A percentile compares a stretch with the other conserved stretches of the same genome.
Evolutionary conservation across 805 yeast genomes (phyloP).

Genomic region (Wickerhamomyces pijperi): DNA sequence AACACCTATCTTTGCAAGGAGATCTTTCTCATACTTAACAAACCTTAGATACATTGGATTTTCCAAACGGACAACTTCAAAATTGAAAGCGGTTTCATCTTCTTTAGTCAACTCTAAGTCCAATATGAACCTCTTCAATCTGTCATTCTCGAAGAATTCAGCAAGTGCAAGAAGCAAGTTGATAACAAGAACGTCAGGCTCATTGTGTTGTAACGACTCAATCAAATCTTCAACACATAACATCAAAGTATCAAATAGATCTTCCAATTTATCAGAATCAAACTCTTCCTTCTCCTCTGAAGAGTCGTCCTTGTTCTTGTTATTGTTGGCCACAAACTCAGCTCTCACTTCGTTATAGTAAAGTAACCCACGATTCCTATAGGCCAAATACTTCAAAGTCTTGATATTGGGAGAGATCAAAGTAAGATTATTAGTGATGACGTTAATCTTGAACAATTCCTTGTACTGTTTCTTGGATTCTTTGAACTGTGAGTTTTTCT

Average conservation of each 20-base stretch:
- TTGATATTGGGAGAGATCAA: slow-evolving; percentile 56
- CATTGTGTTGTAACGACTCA: slow-evolving; percentile 54
- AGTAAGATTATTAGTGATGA: slow-evolving; percentile 36
- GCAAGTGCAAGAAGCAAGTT: slow-evolving; percentile 40
- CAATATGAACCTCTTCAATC: slow-evolving; percentile 42
- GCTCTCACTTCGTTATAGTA: slow-evolving; percentile 29
- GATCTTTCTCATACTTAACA: slow-evolving; percentile 6
- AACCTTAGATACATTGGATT: slow-evolving; percentile 5
- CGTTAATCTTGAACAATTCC: slow-evolving; percentile 56
- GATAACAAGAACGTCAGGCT: slow-evolving; percentile 49
- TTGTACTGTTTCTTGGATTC: slow-evolving; percentile 47
- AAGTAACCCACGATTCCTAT: slow-evolving; percentile 73
- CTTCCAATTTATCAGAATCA: slow-evolving; percentile 3
- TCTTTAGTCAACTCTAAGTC: slow-evolving; percentile 46
- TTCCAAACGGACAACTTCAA: slow-evolving; percentile 14
- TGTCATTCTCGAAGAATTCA: slow-evolving; percentile 32
- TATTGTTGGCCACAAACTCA: too few relatives aligned
- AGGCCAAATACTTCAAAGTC: slow-evolving; percentile 63
- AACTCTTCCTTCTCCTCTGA: slow-evolving; percentile 6
- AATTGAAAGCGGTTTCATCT: slow-evolving; percentile 22
- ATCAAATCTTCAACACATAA: slow-evolving; percentile 47
- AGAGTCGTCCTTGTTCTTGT: neutral
- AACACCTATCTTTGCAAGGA: slow-evolving; percentile 1
- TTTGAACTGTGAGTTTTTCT: slow-evolving; percentile 36
- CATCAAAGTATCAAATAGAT: slow-evolving; percentile 10